phyloP scores from a whole-genome alignment of 495 filamentous ascomycete genomes.

The Lentithecium fluviatile region DNA sequence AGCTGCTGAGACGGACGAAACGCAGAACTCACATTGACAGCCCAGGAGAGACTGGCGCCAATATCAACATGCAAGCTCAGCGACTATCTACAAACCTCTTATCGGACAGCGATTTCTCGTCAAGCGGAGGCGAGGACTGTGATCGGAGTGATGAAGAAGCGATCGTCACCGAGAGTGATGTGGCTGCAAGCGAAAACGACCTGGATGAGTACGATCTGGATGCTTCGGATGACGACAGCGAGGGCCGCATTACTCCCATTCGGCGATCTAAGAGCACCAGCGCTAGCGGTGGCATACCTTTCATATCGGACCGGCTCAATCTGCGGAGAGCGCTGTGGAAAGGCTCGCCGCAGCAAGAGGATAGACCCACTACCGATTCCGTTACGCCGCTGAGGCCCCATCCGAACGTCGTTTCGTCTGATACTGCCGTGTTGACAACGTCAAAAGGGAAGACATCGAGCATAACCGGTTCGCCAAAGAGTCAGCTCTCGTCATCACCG shows the following conservation, averaged over 20 bases:
- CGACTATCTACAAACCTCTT: constrained; percentile 65
- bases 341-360: not conserved
- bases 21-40: constrained; percentile 65
- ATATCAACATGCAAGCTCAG: constrained; percentile 75
- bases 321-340: constrained; percentile 21
- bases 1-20: constrained; percentile 49
- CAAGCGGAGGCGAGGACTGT: constrained; percentile 43
- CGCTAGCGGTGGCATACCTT: constrained; percentile 23
- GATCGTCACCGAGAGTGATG: constrained; percentile 42
- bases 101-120: constrained; percentile 53
- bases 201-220: constrained; percentile 44
- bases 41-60: constrained; percentile 61
- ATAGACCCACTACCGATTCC: not conserved
- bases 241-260: constrained; percentile 23
- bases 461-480: not conserved
- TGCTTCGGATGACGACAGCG: constrained; percentile 27
- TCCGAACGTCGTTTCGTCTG: constrained; percentile 22
- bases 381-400: constrained; percentile 28
- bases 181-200: constrained; percentile 54
- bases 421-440: constrained; percentile 25
- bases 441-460: not conserved
- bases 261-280: constrained; percentile 29
- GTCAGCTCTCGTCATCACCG: constrained; percentile 2
- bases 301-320: constrained; percentile 12
- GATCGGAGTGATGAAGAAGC: constrained; percentile 47